phyloP scores from a whole-genome alignment of 768 basidiomycete genomes.

The Rhizopogon vinicolor region DNA sequence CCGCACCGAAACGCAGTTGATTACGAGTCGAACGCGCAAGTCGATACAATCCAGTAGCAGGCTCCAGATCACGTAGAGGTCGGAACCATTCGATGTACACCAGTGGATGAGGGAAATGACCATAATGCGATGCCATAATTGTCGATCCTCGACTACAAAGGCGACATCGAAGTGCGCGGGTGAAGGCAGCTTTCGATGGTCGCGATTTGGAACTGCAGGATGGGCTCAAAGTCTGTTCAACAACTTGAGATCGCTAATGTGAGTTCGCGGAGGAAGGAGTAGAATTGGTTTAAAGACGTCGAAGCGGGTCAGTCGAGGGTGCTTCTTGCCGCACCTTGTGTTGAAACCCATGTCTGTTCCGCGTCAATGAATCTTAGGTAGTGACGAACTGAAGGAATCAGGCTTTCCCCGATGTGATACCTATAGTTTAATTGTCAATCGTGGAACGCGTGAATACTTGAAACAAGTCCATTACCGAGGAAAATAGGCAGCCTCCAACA shows the following conservation, averaged over 20 bases:
- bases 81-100: conserved; percentile 25
- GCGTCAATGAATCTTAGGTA: conserved; percentile 50
- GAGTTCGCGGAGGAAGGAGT: no score
- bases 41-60: not conserved
- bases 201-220: no score
- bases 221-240: no score
- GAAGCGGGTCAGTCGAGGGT: not conserved
- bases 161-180: no score
- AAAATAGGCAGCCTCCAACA: conserved; percentile 54
- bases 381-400: conserved; percentile 47
- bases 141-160: no score
- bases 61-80: conserved; percentile 2
- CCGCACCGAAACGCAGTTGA: not conserved
- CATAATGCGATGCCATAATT: not conserved
- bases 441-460: not conserved
- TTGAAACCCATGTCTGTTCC: conserved; percentile 46
- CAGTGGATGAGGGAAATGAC: conserved; percentile 9
- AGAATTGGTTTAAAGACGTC: no score
- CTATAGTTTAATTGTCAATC: conserved; percentile 14
- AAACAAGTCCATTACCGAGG: conserved; percentile 36
- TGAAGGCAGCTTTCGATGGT: no score
- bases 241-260: no score
- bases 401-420: conserved; percentile 46
- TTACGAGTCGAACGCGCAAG: conserved; percentile 2
- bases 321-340: conserved; percentile 40